Conservation (phyloP, 495 filamentous ascomycete species). For the Penicillium mononematosum region DNA sequence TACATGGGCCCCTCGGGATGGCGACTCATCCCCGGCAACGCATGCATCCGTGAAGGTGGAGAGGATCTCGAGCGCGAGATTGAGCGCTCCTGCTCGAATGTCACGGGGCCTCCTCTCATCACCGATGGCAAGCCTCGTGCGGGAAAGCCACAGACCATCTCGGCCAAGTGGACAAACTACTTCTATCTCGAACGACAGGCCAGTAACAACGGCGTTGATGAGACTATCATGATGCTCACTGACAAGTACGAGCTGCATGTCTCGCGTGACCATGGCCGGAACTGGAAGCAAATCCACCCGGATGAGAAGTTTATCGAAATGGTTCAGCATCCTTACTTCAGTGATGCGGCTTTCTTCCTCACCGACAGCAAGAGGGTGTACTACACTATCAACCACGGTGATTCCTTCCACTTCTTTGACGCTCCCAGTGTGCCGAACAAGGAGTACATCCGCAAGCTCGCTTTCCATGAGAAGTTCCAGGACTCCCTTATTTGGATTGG, state of each 20-base stretch:
- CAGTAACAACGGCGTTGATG: slow-evolving; percentile 60
- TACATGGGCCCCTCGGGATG: slow-evolving; percentile 87
- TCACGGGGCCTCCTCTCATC: slow-evolving; percentile 37
- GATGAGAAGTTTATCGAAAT: slow-evolving; percentile 64
- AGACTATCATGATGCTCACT: slow-evolving; percentile 83
- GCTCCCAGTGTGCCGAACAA: slow-evolving; percentile 46
- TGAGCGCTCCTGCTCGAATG: slow-evolving; percentile 52
- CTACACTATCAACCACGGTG: slow-evolving; percentile 75
- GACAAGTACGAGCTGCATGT: slow-evolving; percentile 62
- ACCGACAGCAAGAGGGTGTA: slow-evolving; percentile 65
- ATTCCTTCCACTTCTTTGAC: slow-evolving; percentile 65
- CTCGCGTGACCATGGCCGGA: slow-evolving; percentile 82
- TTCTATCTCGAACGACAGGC: slow-evolving; percentile 84
- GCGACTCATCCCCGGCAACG: slow-evolving; percentile 87
- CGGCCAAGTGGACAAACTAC: slow-evolving; percentile 55
- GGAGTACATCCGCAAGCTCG: slow-evolving; percentile 50
- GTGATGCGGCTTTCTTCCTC: slow-evolving; percentile 81
- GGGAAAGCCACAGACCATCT: slow-evolving; percentile 53
- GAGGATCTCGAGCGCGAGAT: slow-evolving; percentile 44
- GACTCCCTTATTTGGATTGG: slow-evolving; percentile 94
- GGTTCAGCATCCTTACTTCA: slow-evolving; percentile 71
- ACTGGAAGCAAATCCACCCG: slow-evolving; percentile 63
- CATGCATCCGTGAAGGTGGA: slow-evolving; percentile 63
- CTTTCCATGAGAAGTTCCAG: slow-evolving; percentile 76
- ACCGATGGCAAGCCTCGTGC: slow-evolving; percentile 61